A percentile compares a stretch with the other conserved stretches of the same genome.
Conservation (phyloP, 192 early-diverging fungal genomes). For the Backusella circina region DNA sequence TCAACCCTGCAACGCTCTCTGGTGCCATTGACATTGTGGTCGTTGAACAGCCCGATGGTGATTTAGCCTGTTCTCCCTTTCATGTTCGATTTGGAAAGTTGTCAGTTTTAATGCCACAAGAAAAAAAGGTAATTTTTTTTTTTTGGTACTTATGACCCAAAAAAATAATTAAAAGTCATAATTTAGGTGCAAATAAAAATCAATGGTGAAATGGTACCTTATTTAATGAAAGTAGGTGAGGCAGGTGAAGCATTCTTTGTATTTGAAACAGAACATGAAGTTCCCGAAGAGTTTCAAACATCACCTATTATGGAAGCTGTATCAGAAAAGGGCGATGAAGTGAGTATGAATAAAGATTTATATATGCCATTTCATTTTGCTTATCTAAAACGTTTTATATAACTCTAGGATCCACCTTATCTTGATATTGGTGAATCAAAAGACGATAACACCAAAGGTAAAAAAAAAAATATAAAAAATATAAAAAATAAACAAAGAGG, state of each 20-base stretch:
- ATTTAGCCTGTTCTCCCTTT: constrained; percentile 90
- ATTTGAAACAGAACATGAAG: constrained; percentile 85
- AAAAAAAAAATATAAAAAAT: neutral
- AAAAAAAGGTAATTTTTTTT: constrained; percentile 69
- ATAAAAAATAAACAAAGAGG: neutral
- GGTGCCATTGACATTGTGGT: constrained; percentile 98
- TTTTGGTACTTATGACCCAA: too few species aligned
- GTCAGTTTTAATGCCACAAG: constrained; percentile 83
- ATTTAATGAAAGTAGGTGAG: constrained; percentile 97
- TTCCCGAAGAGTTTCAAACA: constrained; percentile 91
- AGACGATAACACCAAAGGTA: constrained; percentile 11
- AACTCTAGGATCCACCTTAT: constrained; percentile 35
- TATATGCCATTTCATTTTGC: neutral
- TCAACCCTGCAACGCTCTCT: constrained; percentile 95
- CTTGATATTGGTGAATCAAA: constrained; percentile 38
- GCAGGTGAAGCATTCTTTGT: constrained; percentile 99
- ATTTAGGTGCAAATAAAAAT: constrained; percentile 76
- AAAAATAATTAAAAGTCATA: neutral
- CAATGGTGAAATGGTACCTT: constrained; percentile 71
- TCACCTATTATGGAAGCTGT: constrained; percentile 77
- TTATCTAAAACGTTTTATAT: neutral
- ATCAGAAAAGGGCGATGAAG: constrained; percentile 21
- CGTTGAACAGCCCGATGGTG: constrained; percentile 78
- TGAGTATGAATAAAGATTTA: constrained; percentile 1
- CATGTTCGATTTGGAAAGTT: constrained; percentile 99